These are phyloP conservation scores for Sarocladiaceae sp. DNA, from an alignment of 2,329 filamentous ascomycete genomes.

Conservation along the genomic window DNA sequence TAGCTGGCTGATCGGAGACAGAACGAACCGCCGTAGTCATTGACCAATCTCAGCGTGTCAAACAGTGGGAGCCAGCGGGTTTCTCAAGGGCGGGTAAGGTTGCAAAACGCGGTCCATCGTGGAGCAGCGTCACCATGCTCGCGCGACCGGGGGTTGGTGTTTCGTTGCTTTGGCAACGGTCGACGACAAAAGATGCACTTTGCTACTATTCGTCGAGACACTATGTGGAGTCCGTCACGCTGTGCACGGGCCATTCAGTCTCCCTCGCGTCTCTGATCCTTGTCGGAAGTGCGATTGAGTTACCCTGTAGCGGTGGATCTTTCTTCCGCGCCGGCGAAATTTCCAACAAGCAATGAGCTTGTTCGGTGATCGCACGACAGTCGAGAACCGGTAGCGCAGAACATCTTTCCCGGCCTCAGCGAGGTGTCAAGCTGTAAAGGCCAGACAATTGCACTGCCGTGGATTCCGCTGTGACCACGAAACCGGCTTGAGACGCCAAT, in stretches of 20 bases:
- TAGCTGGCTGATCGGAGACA: background rate
- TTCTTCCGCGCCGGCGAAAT: conserved; percentile 8
- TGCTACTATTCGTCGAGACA: conserved; percentile 1
- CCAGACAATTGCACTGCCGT: background rate
- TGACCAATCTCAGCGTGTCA: conserved; percentile 9
- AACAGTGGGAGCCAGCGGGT: conserved; percentile 8
- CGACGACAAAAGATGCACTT: conserved; percentile 3
- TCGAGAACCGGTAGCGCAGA: background rate
- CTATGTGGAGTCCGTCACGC: background rate
- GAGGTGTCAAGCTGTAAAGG: background rate
- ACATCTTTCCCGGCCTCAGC: background rate
- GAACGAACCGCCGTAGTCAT: background rate
- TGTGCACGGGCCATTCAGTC: background rate
- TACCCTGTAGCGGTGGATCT: conserved; percentile 3
- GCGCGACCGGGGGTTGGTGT: conserved; percentile 7
- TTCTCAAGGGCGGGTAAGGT: conserved; percentile 3
- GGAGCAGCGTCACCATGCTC: conserved; percentile 2
- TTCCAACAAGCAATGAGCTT: background rate
- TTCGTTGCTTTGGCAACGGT: conserved; percentile 3
- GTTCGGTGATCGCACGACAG: conserved; percentile 5
- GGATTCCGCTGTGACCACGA: too few relatives aligned
- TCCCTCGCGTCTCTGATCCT: background rate
- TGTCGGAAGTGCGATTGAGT: background rate
- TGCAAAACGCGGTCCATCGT: conserved; percentile 8
- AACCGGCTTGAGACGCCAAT: background rate